phyloP scores from a whole-genome alignment of 768 basidiomycete genomes.

The Psilocybe subaeruginosa region DNA sequence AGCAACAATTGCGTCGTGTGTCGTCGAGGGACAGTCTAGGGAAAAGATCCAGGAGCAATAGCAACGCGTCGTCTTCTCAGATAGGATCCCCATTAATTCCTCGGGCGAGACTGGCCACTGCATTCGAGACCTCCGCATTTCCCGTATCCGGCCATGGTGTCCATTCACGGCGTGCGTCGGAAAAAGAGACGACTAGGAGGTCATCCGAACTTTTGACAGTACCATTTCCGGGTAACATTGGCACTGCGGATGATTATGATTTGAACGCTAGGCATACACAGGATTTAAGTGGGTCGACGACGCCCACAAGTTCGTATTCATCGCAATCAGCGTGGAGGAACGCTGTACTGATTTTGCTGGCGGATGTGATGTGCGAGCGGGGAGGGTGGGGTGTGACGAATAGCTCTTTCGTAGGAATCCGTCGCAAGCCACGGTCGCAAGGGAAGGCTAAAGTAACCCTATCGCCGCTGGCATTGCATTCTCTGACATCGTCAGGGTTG shows the following conservation, averaged over 20 bases:
- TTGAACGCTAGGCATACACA: constrained; percentile 12
- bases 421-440: constrained; percentile 59
- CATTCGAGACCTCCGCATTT: constrained; percentile 58
- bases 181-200: constrained; percentile 61
- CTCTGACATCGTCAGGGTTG: constrained; percentile 43
- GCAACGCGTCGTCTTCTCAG: constrained; percentile 42
- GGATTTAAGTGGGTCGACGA: constrained; percentile 35
- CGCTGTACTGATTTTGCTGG: constrained; percentile 54
- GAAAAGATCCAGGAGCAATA: constrained; percentile 66
- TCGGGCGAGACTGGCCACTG: constrained; percentile 52
- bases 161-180: constrained; percentile 72
- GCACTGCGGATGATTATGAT: constrained; percentile 43
- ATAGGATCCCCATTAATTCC: constrained; percentile 50
- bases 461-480: neutral
- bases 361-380: constrained; percentile 68
- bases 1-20: constrained; percentile 36
- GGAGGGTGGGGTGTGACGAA: constrained; percentile 75
- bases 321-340: constrained; percentile 57
- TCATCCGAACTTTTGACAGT: constrained; percentile 48
- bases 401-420: constrained; percentile 67
- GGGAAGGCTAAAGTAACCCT: constrained; percentile 27
- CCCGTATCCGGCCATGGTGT: constrained; percentile 83
- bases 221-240: constrained; percentile 36
- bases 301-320: constrained; percentile 32
- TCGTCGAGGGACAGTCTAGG: constrained; percentile 48